A percentile compares a stretch with the other conserved stretches of the same genome.
Evolutionary conservation across 176 grass and related monocot genomes (phyloP).

Genomic region (Chrysopogon serrulatus): DNA sequence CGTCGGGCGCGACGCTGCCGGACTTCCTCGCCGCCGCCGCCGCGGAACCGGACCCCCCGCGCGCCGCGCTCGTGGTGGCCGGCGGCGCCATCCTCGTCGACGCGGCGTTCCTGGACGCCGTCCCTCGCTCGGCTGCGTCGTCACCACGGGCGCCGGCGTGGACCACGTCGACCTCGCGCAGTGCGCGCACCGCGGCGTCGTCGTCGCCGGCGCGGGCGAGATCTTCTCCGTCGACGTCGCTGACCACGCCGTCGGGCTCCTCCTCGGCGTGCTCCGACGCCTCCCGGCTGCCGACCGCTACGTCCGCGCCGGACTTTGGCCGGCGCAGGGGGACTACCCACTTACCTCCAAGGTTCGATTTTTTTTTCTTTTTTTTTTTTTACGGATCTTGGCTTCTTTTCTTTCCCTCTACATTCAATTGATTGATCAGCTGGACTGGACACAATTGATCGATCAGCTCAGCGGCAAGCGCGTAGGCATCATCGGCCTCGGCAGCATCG

Average conservation of each 20-base stretch:
- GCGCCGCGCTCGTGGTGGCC: constrained; percentile 6
- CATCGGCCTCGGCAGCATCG: constrained; percentile 63
- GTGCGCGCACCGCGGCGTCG: constrained; percentile 41
- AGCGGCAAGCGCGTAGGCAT: constrained; percentile 58
- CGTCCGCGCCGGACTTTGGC: constrained; percentile 27
- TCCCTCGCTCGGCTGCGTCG: constrained; percentile 23
- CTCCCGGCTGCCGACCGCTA: constrained; percentile 37
- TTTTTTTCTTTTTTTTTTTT: neutral
- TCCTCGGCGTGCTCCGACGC: constrained; percentile 32
- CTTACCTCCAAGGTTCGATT: constrained; percentile 43
- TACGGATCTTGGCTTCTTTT: neutral
- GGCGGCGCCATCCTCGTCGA: neutral
- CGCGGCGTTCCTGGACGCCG: constrained; percentile 5
- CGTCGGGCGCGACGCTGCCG: neutral
- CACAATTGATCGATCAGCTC: constrained; percentile 7
- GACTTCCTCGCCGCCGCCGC: constrained; percentile 11
- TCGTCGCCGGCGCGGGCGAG: constrained; percentile 31
- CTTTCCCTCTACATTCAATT: neutral
- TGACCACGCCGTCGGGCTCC: constrained; percentile 46
- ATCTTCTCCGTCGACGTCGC: constrained; percentile 34
- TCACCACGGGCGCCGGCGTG: constrained; percentile 38
- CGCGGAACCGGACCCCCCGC: neutral
- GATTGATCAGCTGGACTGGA: neutral
- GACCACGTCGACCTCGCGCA: constrained; percentile 52
- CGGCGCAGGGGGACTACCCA: constrained; percentile 10